Evolutionary conservation across 2,329 filamentous ascomycete genomes (phyloP).

Genomic region (Venturia carpophila): DNA sequence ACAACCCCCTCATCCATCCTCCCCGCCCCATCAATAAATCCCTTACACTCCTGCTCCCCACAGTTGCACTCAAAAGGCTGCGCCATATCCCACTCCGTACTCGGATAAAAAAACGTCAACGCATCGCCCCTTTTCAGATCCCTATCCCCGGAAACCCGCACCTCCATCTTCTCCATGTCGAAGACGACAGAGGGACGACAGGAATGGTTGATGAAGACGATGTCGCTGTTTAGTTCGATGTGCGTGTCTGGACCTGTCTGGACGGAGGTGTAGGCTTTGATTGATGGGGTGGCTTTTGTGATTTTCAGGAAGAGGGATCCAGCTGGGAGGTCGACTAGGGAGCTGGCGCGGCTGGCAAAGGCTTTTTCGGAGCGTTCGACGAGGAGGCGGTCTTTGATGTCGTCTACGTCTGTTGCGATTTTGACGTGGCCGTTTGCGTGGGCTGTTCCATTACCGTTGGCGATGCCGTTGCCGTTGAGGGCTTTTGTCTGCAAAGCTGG

Average conservation of each 20-base stretch:
- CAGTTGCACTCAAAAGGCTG: slow-evolving; percentile 64
- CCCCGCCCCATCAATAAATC: slow-evolving; percentile 55
- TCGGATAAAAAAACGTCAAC: slow-evolving; percentile 62
- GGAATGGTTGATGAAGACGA: slow-evolving; percentile 51
- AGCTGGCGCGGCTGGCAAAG: slow-evolving; percentile 39
- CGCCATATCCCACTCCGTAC: slow-evolving; percentile 66
- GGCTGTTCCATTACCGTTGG: background rate
- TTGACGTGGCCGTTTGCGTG: background rate
- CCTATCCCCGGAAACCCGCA: slow-evolving; percentile 45
- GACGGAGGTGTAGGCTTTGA: slow-evolving; percentile 44
- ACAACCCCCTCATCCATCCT: slow-evolving; percentile 50
- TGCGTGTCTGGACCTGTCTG: slow-evolving; percentile 43
- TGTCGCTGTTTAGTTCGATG: slow-evolving; percentile 50
- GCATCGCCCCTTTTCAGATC: slow-evolving; percentile 33
- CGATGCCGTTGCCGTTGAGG: slow-evolving; percentile 1
- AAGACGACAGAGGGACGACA: slow-evolving; percentile 47
- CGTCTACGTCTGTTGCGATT: slow-evolving; percentile 17
- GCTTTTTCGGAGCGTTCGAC: slow-evolving; percentile 33
- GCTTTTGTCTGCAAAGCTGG: background rate
- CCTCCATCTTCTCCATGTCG: slow-evolving; percentile 42
- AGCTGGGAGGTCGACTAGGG: slow-evolving; percentile 43
- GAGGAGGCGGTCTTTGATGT: slow-evolving; percentile 32
- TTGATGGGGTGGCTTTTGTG: slow-evolving; percentile 37
- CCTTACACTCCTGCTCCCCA: slow-evolving; percentile 49
- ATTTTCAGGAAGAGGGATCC: slow-evolving; percentile 45